phyloP scores from a whole-genome alignment of 345 rosid species.

The Mangifera indica region DNA sequence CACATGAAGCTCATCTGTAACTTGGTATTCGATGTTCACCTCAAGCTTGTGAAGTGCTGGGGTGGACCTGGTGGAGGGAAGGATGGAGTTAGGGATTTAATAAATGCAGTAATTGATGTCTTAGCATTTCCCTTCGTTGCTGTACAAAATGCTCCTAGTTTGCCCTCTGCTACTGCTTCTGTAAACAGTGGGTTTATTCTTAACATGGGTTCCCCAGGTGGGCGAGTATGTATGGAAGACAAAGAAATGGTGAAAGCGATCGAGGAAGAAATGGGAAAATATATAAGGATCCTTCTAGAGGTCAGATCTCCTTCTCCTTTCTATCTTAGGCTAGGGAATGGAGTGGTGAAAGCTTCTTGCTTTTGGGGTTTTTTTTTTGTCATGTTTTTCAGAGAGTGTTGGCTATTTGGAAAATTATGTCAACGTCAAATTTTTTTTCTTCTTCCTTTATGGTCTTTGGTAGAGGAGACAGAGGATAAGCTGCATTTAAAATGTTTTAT shows the following conservation, averaged over 20 bases:
- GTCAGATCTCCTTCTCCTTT: conserved; percentile 36
- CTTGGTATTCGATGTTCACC: conserved; percentile 72
- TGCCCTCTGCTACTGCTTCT: conserved; percentile 80
- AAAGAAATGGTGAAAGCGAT: conserved; percentile 69
- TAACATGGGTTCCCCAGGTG: conserved; percentile 80
- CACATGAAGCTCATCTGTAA: conserved; percentile 51
- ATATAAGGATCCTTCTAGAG: conserved; percentile 78
- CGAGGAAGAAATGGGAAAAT: conserved; percentile 88
- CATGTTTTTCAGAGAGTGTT: background rate
- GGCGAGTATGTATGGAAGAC: conserved; percentile 76
- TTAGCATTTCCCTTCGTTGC: conserved; percentile 94
- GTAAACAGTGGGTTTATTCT: conserved; percentile 92
- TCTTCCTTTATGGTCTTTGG: background rate
- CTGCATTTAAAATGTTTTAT: background rate
- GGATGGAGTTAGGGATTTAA: conserved; percentile 76
- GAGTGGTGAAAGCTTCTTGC: background rate
- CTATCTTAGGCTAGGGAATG: background rate
- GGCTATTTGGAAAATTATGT: background rate
- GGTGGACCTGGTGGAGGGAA: conserved; percentile 90
- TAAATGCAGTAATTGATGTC: conserved; percentile 73
- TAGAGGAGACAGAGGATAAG: background rate
- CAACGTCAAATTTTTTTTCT: background rate
- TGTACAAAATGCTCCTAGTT: conserved; percentile 73
- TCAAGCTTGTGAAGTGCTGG: conserved; percentile 83
- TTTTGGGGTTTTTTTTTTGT: background rate